Conservation (phyloP, 139 green algal genomes). For the Closterium sp. region DNA sequence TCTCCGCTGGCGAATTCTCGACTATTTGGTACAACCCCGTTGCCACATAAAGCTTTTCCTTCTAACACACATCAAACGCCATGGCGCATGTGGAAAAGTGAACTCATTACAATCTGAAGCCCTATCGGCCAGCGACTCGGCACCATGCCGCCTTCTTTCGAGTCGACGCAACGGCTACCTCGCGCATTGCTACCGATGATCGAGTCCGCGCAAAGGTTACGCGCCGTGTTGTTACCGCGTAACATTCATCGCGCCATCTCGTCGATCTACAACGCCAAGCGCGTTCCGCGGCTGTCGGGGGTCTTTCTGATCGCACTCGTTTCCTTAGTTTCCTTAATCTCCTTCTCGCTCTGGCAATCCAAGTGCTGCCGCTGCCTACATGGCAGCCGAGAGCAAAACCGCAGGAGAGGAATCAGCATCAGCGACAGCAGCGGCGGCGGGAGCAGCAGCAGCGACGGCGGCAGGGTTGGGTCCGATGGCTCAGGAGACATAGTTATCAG, state of each 20-base stretch:
- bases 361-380: conserved; percentile 2
- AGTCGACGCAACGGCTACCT: neutral
- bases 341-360: neutral
- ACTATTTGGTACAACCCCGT: too few relatives aligned
- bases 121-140: neutral
- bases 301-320: neutral
- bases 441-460: neutral
- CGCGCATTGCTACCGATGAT: neutral
- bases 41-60: too few relatives aligned
- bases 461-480: neutral
- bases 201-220: neutral
- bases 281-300: neutral
- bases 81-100: too few relatives aligned
- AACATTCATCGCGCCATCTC: neutral
- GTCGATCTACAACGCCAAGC: neutral
- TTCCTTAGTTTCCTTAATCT: neutral
- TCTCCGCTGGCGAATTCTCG: too few relatives aligned
- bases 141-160: neutral
- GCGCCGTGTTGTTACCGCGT: neutral
- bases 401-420: neutral
- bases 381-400: neutral
- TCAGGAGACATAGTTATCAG: neutral
- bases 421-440: neutral
- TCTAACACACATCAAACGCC: too few relatives aligned
- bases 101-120: too few relatives aligned